Conservation (phyloP, 192 early-diverging fungal species). For the Pilobolus umbonatus region DNA sequence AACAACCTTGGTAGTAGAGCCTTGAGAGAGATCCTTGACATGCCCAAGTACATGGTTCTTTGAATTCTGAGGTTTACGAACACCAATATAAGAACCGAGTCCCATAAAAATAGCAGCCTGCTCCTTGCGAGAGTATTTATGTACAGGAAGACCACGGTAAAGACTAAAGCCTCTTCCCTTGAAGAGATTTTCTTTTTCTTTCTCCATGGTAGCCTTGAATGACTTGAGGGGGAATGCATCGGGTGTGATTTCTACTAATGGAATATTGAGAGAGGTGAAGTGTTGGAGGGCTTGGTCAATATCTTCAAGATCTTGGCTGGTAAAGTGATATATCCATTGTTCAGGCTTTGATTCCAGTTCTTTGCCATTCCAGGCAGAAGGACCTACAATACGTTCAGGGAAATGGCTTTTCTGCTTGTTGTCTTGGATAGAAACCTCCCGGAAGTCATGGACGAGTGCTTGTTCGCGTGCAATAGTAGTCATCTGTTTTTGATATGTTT, state of each 20-base stretch:
- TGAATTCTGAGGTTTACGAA: slow-evolving; percentile 29
- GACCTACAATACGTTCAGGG: slow-evolving; percentile 23
- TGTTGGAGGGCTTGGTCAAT: slow-evolving; percentile 31
- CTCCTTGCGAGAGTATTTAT: slow-evolving; percentile 21
- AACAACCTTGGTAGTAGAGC: slow-evolving; percentile 26
- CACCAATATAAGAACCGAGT: slow-evolving; percentile 36
- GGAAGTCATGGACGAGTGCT: too few relatives aligned
- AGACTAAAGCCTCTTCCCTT: slow-evolving; percentile 24
- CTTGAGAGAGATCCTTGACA: slow-evolving; percentile 32
- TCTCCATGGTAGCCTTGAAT: slow-evolving; percentile 11
- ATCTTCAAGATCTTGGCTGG: slow-evolving; percentile 21
- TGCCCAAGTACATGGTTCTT: slow-evolving; percentile 36
- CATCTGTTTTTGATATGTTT: too few relatives aligned
- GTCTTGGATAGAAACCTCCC: too few relatives aligned
- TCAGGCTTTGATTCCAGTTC: slow-evolving; percentile 24
- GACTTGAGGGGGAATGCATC: slow-evolving; percentile 22
- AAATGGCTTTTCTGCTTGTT: too few relatives aligned
- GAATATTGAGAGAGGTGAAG: slow-evolving; percentile 21
- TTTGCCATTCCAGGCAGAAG: slow-evolving; percentile 30
- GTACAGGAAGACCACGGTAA: slow-evolving; percentile 27
- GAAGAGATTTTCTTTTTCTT: slow-evolving; percentile 19
- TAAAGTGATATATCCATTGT: slow-evolving; percentile 30
- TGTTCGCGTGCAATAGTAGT: too few relatives aligned
- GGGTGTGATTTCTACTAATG: slow-evolving; percentile 12
- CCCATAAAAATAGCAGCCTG: slow-evolving; percentile 37